These are phyloP conservation scores for Candida gigantensis DNA, from an alignment of 1,139 yeast genomes.

Conservation along the genomic window DNA sequence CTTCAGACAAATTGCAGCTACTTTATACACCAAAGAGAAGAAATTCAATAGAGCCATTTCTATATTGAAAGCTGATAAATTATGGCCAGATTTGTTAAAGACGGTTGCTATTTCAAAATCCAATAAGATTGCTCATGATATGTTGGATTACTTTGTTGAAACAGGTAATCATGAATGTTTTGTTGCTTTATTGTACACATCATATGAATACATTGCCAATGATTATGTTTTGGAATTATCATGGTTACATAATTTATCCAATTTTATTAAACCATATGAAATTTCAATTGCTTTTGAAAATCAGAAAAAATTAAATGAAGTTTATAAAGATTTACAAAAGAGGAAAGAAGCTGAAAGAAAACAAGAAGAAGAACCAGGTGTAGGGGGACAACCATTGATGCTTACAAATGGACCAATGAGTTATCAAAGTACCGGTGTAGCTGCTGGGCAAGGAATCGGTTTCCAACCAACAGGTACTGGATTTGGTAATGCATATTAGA, in stretches of 20 bases:
- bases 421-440: constrained; percentile 59
- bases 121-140: constrained; percentile 82
- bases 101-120: constrained; percentile 87
- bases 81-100: constrained; percentile 92
- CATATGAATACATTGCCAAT: constrained; percentile 75
- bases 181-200: constrained; percentile 83
- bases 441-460: constrained; percentile 34
- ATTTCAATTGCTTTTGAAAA: constrained; percentile 83
- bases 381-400: constrained; percentile 61
- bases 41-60: constrained; percentile 89
- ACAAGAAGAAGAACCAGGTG: constrained; percentile 47
- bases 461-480: constrained; percentile 18
- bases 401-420: constrained; percentile 65
- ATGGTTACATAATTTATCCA: constrained; percentile 81
- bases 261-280: constrained; percentile 87
- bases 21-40: constrained; percentile 89
- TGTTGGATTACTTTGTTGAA: constrained; percentile 89
- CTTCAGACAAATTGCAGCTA: constrained; percentile 95
- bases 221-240: constrained; percentile 88
- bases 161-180: constrained; percentile 96
- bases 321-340: constrained; percentile 68
- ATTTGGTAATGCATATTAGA: constrained; percentile 56
- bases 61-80: constrained; percentile 84
- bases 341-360: constrained; percentile 63
- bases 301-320: constrained; percentile 61